Evolutionary conservation across 352 stramenopile genomes (phyloP).

Genomic region (Phytophthora fragariae): DNA sequence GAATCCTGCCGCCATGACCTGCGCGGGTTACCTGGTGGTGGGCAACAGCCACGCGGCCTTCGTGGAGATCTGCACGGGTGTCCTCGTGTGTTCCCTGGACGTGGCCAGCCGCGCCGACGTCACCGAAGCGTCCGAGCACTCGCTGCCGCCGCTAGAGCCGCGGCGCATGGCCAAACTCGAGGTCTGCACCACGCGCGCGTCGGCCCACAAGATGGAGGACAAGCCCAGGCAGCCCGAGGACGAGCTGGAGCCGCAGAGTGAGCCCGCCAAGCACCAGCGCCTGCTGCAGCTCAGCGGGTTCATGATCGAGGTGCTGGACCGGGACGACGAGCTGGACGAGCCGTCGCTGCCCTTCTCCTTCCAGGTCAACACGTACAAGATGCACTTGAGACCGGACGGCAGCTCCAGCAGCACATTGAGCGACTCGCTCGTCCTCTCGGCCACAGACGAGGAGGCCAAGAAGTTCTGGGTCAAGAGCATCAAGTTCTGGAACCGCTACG

Average conservation of each 20-base stretch:
- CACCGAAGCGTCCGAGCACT: constrained; percentile 7
- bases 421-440: constrained; percentile 66
- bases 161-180: constrained; percentile 51
- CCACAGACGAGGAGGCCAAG: constrained; percentile 51
- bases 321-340: constrained; percentile 50
- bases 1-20: constrained; percentile 51
- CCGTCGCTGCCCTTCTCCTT: constrained; percentile 63
- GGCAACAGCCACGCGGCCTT: constrained; percentile 60
- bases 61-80: constrained; percentile 66
- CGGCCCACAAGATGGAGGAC: constrained; percentile 42
- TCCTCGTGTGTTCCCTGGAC: constrained; percentile 54
- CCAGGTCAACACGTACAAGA: constrained; percentile 72
- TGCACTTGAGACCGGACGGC: constrained; percentile 38
- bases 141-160: constrained; percentile 54
- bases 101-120: background rate
- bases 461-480: constrained; percentile 75
- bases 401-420: constrained; percentile 40
- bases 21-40: constrained; percentile 73
- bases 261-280: constrained; percentile 32
- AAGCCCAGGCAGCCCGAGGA: constrained; percentile 30
- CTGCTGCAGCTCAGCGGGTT: constrained; percentile 70
- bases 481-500: constrained; percentile 72
- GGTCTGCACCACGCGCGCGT: constrained; percentile 18
- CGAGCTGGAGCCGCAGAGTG: constrained; percentile 31
- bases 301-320: constrained; percentile 67